Conservation (phyloP, 2,329 filamentous ascomycete genomes). For the Alternaria infectoria region DNA sequence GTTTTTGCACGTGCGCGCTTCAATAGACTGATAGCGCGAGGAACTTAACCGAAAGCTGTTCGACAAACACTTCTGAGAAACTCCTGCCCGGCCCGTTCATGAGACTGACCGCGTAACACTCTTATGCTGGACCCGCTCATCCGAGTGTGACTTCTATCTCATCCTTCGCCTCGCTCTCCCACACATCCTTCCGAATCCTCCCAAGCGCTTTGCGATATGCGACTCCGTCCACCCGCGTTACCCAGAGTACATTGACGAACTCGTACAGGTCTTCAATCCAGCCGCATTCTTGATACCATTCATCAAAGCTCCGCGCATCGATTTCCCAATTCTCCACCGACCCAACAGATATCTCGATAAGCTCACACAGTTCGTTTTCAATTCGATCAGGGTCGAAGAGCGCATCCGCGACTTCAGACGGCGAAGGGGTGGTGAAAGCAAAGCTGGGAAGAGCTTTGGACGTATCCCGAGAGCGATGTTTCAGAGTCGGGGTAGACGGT, state of each 20-base stretch:
- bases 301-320: slow-evolving; percentile 19
- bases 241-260: slow-evolving; percentile 31
- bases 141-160: background rate
- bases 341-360: slow-evolving; percentile 23
- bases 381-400: background rate
- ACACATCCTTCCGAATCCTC: slow-evolving; percentile 19
- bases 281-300: slow-evolving; percentile 3
- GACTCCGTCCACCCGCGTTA: slow-evolving; percentile 22
- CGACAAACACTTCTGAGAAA: background rate
- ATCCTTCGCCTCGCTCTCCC: slow-evolving; percentile 6
- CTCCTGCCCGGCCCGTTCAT: background rate
- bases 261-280: slow-evolving; percentile 4
- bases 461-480: background rate
- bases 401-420: background rate
- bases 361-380: slow-evolving; percentile 1
- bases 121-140: background rate
- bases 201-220: slow-evolving; percentile 28
- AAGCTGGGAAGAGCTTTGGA: background rate
- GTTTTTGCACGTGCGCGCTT: too few relatives aligned
- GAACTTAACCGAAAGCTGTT: background rate
- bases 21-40: background rate
- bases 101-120: background rate
- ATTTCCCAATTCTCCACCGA: slow-evolving; percentile 13
- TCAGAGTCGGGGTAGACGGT: background rate
- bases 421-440: background rate